Base-by-base conservation (phyloP, 176 grass and related monocot genomes). In the Saccharum officinarum region DNA sequence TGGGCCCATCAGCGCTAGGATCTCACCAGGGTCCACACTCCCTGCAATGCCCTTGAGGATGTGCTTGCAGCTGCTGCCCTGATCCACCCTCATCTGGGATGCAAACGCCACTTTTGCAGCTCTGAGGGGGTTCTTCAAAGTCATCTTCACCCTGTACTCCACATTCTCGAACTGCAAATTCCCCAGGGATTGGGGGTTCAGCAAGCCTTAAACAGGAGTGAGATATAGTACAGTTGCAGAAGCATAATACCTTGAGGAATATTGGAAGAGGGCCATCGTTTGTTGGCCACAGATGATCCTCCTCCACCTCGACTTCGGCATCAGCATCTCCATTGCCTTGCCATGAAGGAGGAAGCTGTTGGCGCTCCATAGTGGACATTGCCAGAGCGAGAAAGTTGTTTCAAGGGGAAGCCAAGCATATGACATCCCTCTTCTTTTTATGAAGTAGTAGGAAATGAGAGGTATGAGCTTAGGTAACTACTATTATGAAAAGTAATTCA, bases 1-100 rank as follows among this genome's bases (percentile, higher is more conserved):
- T 10, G 95, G 95, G n/a, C 95, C 95, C 95, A 97, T 94, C 62
- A 97, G 81, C 10, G 95, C 95, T 42, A 97, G 78, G 84, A 97
- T 92, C 81, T 97, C 88, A 61, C 92, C 95, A 41, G 95, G 89
- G 18, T 92, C 86, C 8, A 97, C 92, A 63, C 87, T 97, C 62
- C 95, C 95, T 10, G 88, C 81, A 30, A 97, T 88, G 75, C 92
- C 92, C 75, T 94, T 97, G 14, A 97, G 87, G 75, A 94, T 97
- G 45, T 92, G 89, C 92, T 91, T 94, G 78, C 74, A 88, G 69
- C 80, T 77, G 64, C 83, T 83, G 64, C 88, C 82, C 80, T 91
- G 65, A 49, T 93, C 92, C 60, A 75, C 70, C 92, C 33, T 34
- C 33, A 34, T 34, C 33, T 1, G 33, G 3, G 33, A 34, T 34